phyloP scores from a whole-genome alignment of 129 eudicot species.

The Centrapalus pauciflorus region DNA sequence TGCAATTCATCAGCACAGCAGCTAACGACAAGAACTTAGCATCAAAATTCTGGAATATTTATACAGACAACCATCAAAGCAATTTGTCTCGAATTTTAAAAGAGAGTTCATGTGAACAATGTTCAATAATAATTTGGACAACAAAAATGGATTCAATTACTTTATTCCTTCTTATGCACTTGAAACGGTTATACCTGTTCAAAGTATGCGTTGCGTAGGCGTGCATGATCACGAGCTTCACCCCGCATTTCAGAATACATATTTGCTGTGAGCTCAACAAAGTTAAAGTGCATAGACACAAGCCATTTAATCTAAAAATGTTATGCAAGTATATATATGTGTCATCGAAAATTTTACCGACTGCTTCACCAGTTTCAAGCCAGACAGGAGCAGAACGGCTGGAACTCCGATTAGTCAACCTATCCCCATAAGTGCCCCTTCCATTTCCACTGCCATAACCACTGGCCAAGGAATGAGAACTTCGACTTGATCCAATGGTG shows the following conservation, averaged over 20 bases:
- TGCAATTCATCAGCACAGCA: no score
- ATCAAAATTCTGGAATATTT: no score
- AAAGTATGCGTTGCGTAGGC: constrained; percentile 58
- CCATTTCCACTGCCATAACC: constrained; percentile 46
- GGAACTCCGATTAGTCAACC: constrained; percentile 44
- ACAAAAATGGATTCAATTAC: no score
- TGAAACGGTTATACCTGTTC: constrained; percentile 60
- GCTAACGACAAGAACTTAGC: no score
- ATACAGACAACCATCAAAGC: no score
- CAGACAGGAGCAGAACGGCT: constrained; percentile 58
- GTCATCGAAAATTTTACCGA: constrained; percentile 50
- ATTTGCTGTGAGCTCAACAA: constrained; percentile 65
- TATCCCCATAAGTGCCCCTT: constrained; percentile 40
- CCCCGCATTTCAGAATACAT: constrained; percentile 73
- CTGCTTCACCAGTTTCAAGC: constrained; percentile 87
- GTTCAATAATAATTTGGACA: no score
- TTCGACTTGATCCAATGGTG: constrained; percentile 64
- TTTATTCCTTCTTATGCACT: no score
- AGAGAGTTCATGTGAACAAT: no score
- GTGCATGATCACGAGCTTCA: constrained; percentile 85
- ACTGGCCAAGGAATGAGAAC: constrained; percentile 44
- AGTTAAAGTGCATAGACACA: constrained; percentile 35
- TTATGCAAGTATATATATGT: constrained; percentile 4
- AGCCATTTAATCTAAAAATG: constrained; percentile 3
- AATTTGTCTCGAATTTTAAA: no score